Conservation (phyloP, 2,329 filamentous ascomycete genomes). For the Phaeosphaeriaceae sp. region DNA sequence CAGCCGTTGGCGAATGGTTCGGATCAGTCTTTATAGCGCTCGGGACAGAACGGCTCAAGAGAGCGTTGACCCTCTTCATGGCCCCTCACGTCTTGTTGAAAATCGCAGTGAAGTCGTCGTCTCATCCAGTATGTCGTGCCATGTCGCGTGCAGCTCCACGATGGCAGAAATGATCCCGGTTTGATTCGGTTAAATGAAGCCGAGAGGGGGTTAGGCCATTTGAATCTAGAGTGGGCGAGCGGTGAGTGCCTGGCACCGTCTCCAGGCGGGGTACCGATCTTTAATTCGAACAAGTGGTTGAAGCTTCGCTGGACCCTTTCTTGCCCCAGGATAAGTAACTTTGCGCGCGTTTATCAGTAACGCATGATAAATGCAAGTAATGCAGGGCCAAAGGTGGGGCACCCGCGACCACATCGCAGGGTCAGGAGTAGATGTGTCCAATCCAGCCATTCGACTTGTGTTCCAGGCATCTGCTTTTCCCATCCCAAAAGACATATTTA, state of each 20-base stretch:
- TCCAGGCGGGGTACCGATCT: not conserved
- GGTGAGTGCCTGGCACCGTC: not conserved
- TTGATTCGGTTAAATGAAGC: constrained; percentile 5
- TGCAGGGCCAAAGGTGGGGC: not conserved
- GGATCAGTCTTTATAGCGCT: not conserved
- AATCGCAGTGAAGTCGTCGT: not conserved
- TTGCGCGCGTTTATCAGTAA: not conserved
- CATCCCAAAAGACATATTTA: not conserved
- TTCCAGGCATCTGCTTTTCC: not conserved
- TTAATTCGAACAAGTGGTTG: not conserved
- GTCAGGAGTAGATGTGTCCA: not conserved
- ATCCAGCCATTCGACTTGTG: not conserved
- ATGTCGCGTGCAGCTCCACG: constrained; percentile 1
- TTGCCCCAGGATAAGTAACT: not conserved
- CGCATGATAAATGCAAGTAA: not conserved
- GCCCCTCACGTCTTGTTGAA: not conserved
- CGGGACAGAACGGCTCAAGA: constrained; percentile 5
- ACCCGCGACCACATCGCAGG: not conserved
- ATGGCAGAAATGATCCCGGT: constrained; percentile 4
- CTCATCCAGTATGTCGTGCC: not conserved
- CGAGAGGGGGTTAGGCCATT: constrained; percentile 1
- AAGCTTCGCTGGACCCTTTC: not conserved
- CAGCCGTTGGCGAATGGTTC: not conserved
- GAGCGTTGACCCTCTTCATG: constrained; percentile 10
- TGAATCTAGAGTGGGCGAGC: not conserved